phyloP scores from a whole-genome alignment of 164 flowering plant species.

The Akebia trifoliata region DNA sequence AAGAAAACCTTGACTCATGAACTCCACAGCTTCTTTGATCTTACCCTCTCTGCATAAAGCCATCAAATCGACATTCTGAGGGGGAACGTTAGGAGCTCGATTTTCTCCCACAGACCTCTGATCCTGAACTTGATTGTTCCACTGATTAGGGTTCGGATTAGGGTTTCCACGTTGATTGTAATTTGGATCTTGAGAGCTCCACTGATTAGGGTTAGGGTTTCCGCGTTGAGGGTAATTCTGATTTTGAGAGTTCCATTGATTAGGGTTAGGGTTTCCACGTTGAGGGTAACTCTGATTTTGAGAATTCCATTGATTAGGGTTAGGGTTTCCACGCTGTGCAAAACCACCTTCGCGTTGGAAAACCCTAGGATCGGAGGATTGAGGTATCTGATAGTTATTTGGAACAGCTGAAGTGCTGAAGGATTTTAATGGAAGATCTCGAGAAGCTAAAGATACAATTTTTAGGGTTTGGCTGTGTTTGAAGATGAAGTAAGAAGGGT shows the following conservation, averaged over 20 bases:
- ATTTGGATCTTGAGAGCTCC: conserved; percentile 16
- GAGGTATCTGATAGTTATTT: conserved; percentile 20
- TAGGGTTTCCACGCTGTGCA: conserved; percentile 20
- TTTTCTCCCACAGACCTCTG: conserved; percentile 13
- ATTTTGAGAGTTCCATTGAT: too few species aligned
- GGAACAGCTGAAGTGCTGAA: conserved; percentile 38
- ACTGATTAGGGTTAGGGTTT: too few species aligned
- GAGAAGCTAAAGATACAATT: neutral
- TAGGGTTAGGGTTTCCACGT: too few species aligned
- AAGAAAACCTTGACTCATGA: conserved; percentile 50
- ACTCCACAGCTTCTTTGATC: conserved; percentile 57
- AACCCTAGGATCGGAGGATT: conserved; percentile 19
- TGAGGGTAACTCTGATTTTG: too few species aligned
- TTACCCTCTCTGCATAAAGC: conserved; percentile 50
- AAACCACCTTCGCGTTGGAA: conserved; percentile 9
- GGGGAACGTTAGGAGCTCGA: conserved; percentile 14
- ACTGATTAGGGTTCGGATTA: conserved; percentile 10
- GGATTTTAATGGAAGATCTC: conserved; percentile 19
- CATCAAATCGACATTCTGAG: conserved; percentile 34
- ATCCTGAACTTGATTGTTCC: conserved; percentile 15
- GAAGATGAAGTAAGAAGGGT: conserved; percentile 9
- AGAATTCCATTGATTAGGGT: too few species aligned
- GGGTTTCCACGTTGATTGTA: conserved; percentile 9
- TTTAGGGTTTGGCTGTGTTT: conserved; percentile 7
- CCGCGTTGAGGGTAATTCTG: too few species aligned